These are phyloP conservation scores for Hapsidospora chrysogenum DNA, from an alignment of 495 filamentous ascomycete species.

Conservation along the genomic window DNA sequence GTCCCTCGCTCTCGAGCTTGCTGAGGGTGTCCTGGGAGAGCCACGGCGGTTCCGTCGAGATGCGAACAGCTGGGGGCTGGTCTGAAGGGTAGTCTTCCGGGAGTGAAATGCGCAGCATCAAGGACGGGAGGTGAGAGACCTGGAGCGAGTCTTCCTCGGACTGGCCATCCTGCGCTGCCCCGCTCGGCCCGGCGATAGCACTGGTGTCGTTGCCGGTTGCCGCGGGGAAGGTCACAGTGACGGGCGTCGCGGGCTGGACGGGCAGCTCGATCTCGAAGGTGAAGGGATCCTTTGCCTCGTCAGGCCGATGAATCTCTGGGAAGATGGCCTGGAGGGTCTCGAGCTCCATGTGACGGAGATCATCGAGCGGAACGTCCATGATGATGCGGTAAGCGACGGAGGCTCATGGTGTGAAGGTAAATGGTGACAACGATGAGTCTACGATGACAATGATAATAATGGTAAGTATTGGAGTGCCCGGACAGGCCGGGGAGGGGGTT, in stretches of 20 bases:
- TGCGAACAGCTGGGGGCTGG: constrained; percentile 44
- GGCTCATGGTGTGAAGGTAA: too few relatives aligned
- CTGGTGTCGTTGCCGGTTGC: constrained; percentile 21
- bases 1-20: constrained; percentile 42
- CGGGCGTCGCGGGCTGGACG: constrained; percentile 49
- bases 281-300: constrained; percentile 41
- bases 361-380: too few relatives aligned
- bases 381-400: too few relatives aligned
- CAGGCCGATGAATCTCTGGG: constrained; percentile 49
- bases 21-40: constrained; percentile 39
- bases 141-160: constrained; percentile 36
- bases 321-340: constrained; percentile 75
- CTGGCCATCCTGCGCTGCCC: constrained; percentile 1
- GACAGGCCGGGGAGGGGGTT: too few relatives aligned
- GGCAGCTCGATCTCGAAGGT: constrained; percentile 54
- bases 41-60: constrained; percentile 56
- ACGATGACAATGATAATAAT: too few relatives aligned
- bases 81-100: constrained; percentile 61
- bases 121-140: constrained; percentile 60
- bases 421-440: too few relatives aligned
- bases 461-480: too few relatives aligned
- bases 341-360: constrained; percentile 65
- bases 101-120: constrained; percentile 50
- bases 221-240: constrained; percentile 50
- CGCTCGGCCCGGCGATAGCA: constrained; percentile 5